Conservation (phyloP, 2,329 filamentous ascomycete genomes). For the Talaromyces funiculosus region DNA sequence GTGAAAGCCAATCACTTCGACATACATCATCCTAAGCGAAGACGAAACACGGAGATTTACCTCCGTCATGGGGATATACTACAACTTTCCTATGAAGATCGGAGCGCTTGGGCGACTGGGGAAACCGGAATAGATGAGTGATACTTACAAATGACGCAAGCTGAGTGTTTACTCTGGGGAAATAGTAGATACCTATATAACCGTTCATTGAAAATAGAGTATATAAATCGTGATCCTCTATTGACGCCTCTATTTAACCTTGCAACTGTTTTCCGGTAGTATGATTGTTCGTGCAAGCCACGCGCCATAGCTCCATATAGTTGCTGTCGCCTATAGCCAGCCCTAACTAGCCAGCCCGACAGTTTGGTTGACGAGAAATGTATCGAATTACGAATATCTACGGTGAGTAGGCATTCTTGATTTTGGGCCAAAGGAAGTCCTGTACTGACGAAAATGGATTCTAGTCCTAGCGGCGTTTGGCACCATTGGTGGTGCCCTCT, state of each 20-base stretch:
- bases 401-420: slow-evolving; percentile 15
- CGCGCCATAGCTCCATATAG: not conserved
- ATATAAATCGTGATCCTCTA: not conserved
- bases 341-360: not conserved
- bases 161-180: not conserved
- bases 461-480: slow-evolving; percentile 50
- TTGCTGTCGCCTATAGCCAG: not conserved
- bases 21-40: not conserved
- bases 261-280: not conserved
- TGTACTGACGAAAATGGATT: not conserved
- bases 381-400: slow-evolving; percentile 47
- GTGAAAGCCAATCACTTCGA: not conserved
- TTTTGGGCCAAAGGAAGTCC: not conserved
- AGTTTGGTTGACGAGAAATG: slow-evolving; percentile 15
- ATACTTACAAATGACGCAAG: not conserved
- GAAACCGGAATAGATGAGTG: not conserved
- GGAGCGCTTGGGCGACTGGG: not conserved
- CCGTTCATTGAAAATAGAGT: not conserved
- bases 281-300: not conserved
- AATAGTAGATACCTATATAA: not conserved
- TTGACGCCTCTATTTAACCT: not conserved
- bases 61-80: not conserved
- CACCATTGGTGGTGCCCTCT: slow-evolving; percentile 52
- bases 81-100: not conserved
- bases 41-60: not conserved